phyloP scores from a whole-genome alignment of 2,329 filamentous ascomycete genomes.

The Pseudogymnoascus sp. region DNA sequence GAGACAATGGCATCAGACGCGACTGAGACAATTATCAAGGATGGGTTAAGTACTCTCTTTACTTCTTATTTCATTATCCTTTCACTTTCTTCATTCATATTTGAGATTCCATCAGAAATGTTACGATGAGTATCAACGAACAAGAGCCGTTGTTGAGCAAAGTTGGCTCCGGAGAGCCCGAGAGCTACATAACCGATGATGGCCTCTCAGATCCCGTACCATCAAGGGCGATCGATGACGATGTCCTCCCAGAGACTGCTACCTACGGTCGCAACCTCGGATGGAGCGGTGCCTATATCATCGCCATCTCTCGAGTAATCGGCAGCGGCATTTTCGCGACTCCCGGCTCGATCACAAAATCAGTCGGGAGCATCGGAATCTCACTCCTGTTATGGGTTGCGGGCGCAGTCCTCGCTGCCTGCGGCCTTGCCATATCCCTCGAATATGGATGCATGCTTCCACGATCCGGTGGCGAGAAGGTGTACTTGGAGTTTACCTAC shows the following conservation, averaged over 20 bases:
- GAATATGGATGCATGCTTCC: slow-evolving; percentile 40
- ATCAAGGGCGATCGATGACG: background rate
- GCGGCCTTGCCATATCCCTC: slow-evolving; percentile 36
- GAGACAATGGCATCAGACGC: slow-evolving; percentile 3
- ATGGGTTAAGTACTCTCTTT: background rate
- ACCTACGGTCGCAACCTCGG: slow-evolving; percentile 16
- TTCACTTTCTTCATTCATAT: background rate
- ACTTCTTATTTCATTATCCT: background rate
- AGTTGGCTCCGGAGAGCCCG: background rate
- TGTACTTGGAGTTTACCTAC: slow-evolving; percentile 47
- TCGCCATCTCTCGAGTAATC: slow-evolving; percentile 24
- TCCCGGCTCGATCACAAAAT: slow-evolving; percentile 58
- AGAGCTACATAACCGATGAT: background rate
- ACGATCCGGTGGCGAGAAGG: slow-evolving; percentile 41
- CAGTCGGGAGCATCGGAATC: slow-evolving; percentile 55
- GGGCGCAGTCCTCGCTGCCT: slow-evolving; percentile 36
- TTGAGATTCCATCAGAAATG: background rate
- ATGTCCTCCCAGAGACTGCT: background rate
- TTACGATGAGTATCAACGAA: background rate
- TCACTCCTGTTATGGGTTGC: slow-evolving; percentile 46
- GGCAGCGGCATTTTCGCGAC: slow-evolving; percentile 25
- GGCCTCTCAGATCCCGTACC: background rate
- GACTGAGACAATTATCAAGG: background rate
- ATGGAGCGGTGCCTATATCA: slow-evolving; percentile 23
- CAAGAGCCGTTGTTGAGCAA: slow-evolving; percentile 4